Base-by-base conservation (phyloP, 208 protist species). In the Trypanosoma vivax region DNA sequence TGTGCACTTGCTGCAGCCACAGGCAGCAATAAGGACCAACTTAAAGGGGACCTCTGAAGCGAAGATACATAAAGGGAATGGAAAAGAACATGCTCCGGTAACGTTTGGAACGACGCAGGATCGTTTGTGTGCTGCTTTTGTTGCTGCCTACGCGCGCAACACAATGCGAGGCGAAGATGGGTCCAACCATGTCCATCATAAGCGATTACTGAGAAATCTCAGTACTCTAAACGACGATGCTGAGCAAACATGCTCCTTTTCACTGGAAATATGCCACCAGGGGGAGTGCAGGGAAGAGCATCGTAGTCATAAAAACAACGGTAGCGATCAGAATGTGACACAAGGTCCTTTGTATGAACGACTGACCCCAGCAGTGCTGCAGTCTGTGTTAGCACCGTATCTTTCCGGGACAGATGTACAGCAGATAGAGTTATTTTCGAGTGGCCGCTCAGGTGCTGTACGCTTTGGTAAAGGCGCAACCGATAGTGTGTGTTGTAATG, bases 111-210 rank as follows among this genome's bases (percentile, higher is more conserved):
- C 43, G 25, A 24, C 54, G 1, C 66, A 83, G 29, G 73, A 81
- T 21, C 84, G 84, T 13, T 65, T 92, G 14, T 72, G 65, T 29
- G 79, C 80, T 10, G 84, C 84, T 2, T 92, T 77, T 51, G 65
- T 92, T 0, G 79, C 84, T 1, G 70, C 80, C 11, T 92, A 83
- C 53, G 69, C 75, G 1, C 51, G 70, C 13, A 68, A 80, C 41
- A 92, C 78, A 14, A 60, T 92, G 60, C 70, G 68, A 13, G 80
- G 75, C 54, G 79, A 88, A 41, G 78, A 88, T 48, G 77, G 62
- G 3, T 60, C 75, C n/a, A 63, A 88, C 45, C 70, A 69, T 28
- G 55, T 59, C 16, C 82, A 86, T 38, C 78, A 87, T 40, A 58
- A 69, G 4, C 70, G 82, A 3, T 62, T 90, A 5, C 16, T 62